Evolutionary conservation across 495 filamentous ascomycete genomes (phyloP), one percentile per base, ranked within the genome.

Genomic region (Aspergillus bertholletiae): DNA sequence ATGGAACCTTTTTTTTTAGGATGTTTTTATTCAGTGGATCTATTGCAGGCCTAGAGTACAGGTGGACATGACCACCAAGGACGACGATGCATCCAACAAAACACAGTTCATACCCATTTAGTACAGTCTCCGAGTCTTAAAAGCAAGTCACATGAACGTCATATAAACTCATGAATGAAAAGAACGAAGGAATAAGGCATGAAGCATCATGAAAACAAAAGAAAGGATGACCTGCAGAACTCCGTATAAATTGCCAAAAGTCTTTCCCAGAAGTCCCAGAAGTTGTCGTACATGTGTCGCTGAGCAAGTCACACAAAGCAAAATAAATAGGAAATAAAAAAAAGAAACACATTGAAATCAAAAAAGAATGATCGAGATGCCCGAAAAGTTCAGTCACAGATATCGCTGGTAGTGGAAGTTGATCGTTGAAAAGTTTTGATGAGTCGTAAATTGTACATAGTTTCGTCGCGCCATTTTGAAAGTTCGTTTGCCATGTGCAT

Each of bases 151-250:
- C 45, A 47, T 47, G n/a, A 47, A 47, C 45, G 28, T 47, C 45
- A 30, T 47, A 44, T 27, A 45, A 34, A 30, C 39, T 18, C 50
- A 23, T 53, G 41, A 39, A 53, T 9, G 22, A 20, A 35, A n/a
- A n/a, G n/a, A 32, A 30, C 18, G 28, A 32, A 32, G 51, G 12
- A 40, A 46, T 30, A 49, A 45, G 39, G 49, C 23, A 49, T 23
- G 18, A 49, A 49, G 22, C 24, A 50, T 24, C 18, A 39, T 27
- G 15, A 53, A 48, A 13, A n/a, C 35, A 48, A 62, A 59, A 47
- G 60, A 59, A 60, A 35, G 54, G 51, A 64, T 51, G 57, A 52
- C 61, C 57, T 64, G 57, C 53, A 61, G 51, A 54, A 59, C 60
- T 52, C 58, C 58, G 52, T 47, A 53, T 37, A 50, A 57, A 49